phyloP scores from a whole-genome alignment of 2,329 filamentous ascomycete species.

The Salinomyces thailandicus region DNA sequence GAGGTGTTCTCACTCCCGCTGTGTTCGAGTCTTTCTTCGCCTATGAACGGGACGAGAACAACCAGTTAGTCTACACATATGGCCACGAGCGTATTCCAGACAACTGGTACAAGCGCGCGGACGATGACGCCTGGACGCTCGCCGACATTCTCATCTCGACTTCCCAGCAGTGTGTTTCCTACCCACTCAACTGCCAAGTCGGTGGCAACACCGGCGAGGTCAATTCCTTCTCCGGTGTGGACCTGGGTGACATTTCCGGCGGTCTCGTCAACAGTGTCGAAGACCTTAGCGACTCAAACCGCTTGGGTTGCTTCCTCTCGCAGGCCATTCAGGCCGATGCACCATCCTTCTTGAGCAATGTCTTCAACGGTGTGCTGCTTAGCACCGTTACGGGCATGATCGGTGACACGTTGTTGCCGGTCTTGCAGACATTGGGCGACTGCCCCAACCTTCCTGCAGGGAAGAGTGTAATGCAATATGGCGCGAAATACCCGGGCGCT shows the following conservation, averaged over 20 bases:
- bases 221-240: slow-evolving; percentile 14
- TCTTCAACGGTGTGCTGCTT: slow-evolving; percentile 12
- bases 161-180: slow-evolving; percentile 16
- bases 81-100: slow-evolving; percentile 17
- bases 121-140: slow-evolving; percentile 16
- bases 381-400: not conserved
- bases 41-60: slow-evolving; percentile 15
- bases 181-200: slow-evolving; percentile 5
- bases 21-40: slow-evolving; percentile 15
- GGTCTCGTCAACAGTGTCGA: slow-evolving; percentile 14
- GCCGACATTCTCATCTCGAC: slow-evolving; percentile 16
- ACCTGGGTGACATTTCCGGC: slow-evolving; percentile 16
- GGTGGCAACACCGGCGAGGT: slow-evolving; percentile 18
- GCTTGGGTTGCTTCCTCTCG: slow-evolving; percentile 16
- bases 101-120: slow-evolving; percentile 19
- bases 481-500: not conserved
- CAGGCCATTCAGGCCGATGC: slow-evolving; percentile 17
- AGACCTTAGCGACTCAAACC: slow-evolving; percentile 15
- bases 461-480: not conserved
- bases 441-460: not conserved
- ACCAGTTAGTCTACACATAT: slow-evolving; percentile 11
- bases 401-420: not conserved
- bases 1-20: slow-evolving; percentile 14
- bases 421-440: not conserved
- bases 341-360: slow-evolving; percentile 12